Evolutionary conservation across 2,329 filamentous ascomycete genomes (phyloP).

Genomic region (Penicillium sp.): DNA sequence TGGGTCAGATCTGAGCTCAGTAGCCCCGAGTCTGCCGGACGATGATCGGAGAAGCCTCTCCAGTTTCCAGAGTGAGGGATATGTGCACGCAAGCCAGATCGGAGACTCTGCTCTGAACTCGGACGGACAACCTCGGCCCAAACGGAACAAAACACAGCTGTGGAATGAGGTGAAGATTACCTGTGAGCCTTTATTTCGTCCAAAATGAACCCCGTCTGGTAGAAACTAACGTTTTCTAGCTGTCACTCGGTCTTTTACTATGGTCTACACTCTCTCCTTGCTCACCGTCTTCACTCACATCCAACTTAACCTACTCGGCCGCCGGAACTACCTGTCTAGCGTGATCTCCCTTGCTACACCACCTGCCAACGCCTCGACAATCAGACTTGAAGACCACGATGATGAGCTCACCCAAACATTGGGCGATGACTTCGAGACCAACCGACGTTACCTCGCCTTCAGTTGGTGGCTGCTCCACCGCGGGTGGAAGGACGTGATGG

Average conservation of each 20-base stretch:
- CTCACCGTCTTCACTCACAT: slow-evolving; percentile 90
- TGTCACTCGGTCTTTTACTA: slow-evolving; percentile 83
- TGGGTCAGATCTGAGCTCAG: slow-evolving; percentile 56
- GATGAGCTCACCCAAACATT: slow-evolving; percentile 84
- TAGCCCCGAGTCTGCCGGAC: slow-evolving; percentile 68
- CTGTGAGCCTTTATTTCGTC: slow-evolving; percentile 54
- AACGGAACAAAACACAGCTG: slow-evolving; percentile 84
- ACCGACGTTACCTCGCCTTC: slow-evolving; percentile 90
- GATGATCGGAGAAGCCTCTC: slow-evolving; percentile 61
- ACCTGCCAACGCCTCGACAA: slow-evolving; percentile 66
- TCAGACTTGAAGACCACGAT: slow-evolving; percentile 89
- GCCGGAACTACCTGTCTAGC: slow-evolving; percentile 91
- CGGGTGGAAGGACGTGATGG: slow-evolving; percentile 80
- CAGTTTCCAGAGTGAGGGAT: slow-evolving; percentile 77
- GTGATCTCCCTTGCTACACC: slow-evolving; percentile 87
- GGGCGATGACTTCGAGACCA: slow-evolving; percentile 93
- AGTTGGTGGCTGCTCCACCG: slow-evolving; percentile 97
- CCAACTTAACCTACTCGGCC: slow-evolving; percentile 93
- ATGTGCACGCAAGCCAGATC: slow-evolving; percentile 77
- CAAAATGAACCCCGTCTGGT: not conserved
- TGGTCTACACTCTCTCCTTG: slow-evolving; percentile 86
- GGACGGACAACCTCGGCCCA: slow-evolving; percentile 53
- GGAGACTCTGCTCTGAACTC: slow-evolving; percentile 50
- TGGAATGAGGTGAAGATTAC: slow-evolving; percentile 98
- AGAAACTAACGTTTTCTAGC: slow-evolving; percentile 51